Conservation (phyloP, 306 rosid species). For the Castanea sativa region DNA sequence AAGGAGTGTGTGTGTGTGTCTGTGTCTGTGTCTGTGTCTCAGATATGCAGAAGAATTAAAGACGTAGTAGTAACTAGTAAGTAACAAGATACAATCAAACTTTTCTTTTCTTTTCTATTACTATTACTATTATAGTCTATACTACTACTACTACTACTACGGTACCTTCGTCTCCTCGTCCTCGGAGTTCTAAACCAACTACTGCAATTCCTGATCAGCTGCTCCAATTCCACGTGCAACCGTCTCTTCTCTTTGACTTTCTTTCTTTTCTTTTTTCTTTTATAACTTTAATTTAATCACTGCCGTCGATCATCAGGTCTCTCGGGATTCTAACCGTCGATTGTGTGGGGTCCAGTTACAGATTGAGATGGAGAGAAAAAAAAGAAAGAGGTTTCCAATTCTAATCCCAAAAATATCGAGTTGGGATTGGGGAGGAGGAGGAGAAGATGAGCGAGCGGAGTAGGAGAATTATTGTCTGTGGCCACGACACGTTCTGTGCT, state of each 20-base stretch:
- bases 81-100: too few relatives aligned
- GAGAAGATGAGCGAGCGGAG: neutral
- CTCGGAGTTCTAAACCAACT: neutral
- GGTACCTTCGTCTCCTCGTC: too few relatives aligned
- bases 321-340: conserved; percentile 21
- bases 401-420: neutral
- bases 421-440: neutral
- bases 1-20: too few relatives aligned
- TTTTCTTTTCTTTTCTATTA: too few relatives aligned
- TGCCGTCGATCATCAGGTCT: conserved; percentile 9
- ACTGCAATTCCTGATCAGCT: conserved; percentile 13
- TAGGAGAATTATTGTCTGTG: neutral
- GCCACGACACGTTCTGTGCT: too few relatives aligned
- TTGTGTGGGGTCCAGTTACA: neutral
- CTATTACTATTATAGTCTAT: too few relatives aligned
- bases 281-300: neutral
- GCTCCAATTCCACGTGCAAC: conserved; percentile 14
- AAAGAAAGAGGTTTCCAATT: neutral
- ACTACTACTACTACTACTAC: too few relatives aligned
- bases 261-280: rapidly evolving
- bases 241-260: too few relatives aligned
- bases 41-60: too few relatives aligned
- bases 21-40: too few relatives aligned
- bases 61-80: too few relatives aligned
- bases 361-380: neutral